phyloP scores from a whole-genome alignment of 2,329 filamentous ascomycete species.

The Sphaerulina populicola region DNA sequence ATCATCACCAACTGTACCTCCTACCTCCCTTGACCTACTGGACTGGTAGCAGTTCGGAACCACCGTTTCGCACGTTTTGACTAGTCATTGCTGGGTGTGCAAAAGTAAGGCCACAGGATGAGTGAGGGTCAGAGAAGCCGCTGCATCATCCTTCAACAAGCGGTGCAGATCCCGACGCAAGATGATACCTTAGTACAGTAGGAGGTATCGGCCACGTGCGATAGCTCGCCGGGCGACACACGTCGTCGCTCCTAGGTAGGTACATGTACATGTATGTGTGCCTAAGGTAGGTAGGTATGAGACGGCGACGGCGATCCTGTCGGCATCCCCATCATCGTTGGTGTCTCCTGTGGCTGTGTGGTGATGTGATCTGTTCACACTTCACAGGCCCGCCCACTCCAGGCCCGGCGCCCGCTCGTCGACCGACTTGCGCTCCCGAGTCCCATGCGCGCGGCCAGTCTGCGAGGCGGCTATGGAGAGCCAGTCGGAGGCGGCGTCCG shows the following conservation, averaged over 20 bases:
- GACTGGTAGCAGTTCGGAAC: background rate
- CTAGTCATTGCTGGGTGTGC: background rate
- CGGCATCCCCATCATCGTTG: background rate
- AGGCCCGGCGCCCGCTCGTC: too few relatives aligned
- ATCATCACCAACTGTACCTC: slow-evolving; percentile 1
- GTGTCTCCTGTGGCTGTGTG: too few relatives aligned
- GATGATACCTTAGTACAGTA: too few relatives aligned
- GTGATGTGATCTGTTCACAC: too few relatives aligned
- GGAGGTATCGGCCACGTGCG: background rate
- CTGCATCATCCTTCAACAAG: background rate
- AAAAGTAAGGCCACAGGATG: background rate
- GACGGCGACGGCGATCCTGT: background rate
- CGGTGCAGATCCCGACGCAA: background rate
- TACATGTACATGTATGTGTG: too few relatives aligned
- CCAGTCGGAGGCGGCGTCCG: slow-evolving; percentile 18
- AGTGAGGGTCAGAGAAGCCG: background rate
- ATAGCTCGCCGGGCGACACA: background rate
- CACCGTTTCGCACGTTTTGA: slow-evolving; percentile 6
- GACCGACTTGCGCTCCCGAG: background rate
- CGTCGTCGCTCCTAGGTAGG: too few relatives aligned
- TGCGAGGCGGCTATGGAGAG: slow-evolving; percentile 5
- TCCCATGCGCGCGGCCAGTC: background rate
- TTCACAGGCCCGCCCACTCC: too few relatives aligned
- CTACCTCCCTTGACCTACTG: too few relatives aligned
- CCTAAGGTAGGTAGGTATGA: too few relatives aligned